Evolutionary conservation across 352 stramenopile genomes (phyloP).

Genomic region (Phytopythium chamaehyphon): DNA sequence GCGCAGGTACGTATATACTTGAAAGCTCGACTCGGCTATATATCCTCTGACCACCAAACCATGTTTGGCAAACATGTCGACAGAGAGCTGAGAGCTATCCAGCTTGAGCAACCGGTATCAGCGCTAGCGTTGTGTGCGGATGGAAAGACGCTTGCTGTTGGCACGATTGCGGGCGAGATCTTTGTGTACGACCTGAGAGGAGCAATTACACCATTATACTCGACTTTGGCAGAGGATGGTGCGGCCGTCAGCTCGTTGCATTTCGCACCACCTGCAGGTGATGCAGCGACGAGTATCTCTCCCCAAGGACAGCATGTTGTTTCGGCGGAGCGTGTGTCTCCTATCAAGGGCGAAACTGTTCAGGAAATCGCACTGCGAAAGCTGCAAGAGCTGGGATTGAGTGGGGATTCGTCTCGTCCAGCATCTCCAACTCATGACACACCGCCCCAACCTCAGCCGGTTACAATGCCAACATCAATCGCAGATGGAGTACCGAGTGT

Average conservation of each 20-base stretch:
- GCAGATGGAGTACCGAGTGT: not conserved
- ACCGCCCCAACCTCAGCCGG: not conserved
- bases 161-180: slow-evolving; percentile 48
- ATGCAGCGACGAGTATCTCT: slow-evolving; percentile 22
- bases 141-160: slow-evolving; percentile 59
- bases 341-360: slow-evolving; percentile 32
- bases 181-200: slow-evolving; percentile 64
- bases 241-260: slow-evolving; percentile 50
- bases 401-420: not conserved
- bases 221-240: slow-evolving; percentile 31
- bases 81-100: slow-evolving; percentile 51
- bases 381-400: slow-evolving; percentile 25
- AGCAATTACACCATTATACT: slow-evolving; percentile 55
- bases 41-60: not conserved
- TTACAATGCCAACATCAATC: not conserved
- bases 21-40: slow-evolving; percentile 1
- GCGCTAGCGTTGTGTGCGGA: slow-evolving; percentile 56
- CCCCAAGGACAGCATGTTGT: slow-evolving; percentile 41
- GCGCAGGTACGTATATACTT: slow-evolving; percentile 32
- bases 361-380: slow-evolving; percentile 41
- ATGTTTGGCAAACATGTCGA: too few species aligned
- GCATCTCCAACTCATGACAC: not conserved
- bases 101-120: slow-evolving; percentile 55
- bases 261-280: slow-evolving; percentile 34
- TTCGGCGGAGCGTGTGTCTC: slow-evolving; percentile 34